Evolutionary conservation across 2,329 filamentous ascomycete species (phyloP), one percentile per base, ranked within the genome.

Genomic region (Xylaria sp.): DNA sequence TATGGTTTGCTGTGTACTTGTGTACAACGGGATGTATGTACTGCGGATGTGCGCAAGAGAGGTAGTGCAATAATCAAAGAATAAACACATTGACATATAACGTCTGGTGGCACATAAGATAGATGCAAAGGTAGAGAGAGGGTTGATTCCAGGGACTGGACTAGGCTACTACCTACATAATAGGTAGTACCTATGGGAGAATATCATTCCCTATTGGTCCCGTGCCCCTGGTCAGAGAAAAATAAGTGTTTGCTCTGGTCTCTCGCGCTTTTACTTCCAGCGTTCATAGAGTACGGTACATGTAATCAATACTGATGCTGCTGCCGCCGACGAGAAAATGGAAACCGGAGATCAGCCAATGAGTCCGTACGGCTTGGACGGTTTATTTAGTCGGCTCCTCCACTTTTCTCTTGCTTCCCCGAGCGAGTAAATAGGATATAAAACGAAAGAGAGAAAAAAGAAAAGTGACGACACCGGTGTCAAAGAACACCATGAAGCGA

Each of bases 61-160:
- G 15, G 41, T 46, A 46, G 41, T n/a, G 13, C 3, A 32, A 32
- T 37, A 12, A 48, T 10, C 23, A 7, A 23, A 28, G 32, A 70
- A 34, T 72, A 69, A 64, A 57, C 72, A 70, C 55, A 59, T 57
- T 57, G 65, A 66, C 58, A 54, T 72, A 70, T 52, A 63, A 68
- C 44, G 68, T 46, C 56, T 57, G 41, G 62, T 72, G 39, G 65
- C 56, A 72, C 70, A 61, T 28, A 28, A 28, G 28, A 28, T 28
- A 28, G 10, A 20, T 28, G 20, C n/a, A 8, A 20, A 34, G 61
- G n/a, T 48, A 50, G 34, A 63, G 57, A 15, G 63, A 55, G 63
- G 63, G 68, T 68, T 68, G 50, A 56, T 60, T 60, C 68, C 55
- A 55, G 62, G 65, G 37, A 56, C 65, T 51, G 68, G 58, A 44